phyloP scores from a whole-genome alignment of 2,329 filamentous ascomycete genomes.

The Alternaria ethzedia region DNA sequence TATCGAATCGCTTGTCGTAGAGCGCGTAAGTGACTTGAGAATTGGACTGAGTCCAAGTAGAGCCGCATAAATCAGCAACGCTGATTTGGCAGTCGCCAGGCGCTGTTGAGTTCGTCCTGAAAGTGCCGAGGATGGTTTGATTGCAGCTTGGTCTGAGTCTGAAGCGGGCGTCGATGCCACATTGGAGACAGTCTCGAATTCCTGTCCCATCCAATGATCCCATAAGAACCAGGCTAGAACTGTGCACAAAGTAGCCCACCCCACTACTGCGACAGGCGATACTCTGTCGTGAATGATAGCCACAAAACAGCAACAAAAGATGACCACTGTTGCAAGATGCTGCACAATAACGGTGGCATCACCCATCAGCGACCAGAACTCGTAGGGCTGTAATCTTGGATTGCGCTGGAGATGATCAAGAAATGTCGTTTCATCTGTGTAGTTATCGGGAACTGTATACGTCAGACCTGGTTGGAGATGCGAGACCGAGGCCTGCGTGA shows the following conservation, averaged over 20 bases:
- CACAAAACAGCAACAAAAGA: conserved; percentile 93
- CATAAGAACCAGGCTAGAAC: conserved; percentile 88
- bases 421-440: conserved; percentile 96
- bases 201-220: conserved; percentile 86
- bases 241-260: conserved; percentile 81
- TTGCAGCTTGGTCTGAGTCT: not conserved
- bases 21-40: conserved; percentile 92
- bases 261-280: conserved; percentile 87
- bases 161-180: conserved; percentile 15
- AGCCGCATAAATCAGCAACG: conserved; percentile 89
- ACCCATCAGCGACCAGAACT: conserved; percentile 96
- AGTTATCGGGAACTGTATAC: conserved; percentile 87
- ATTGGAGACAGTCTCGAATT: conserved; percentile 59
- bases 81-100: conserved; percentile 87
- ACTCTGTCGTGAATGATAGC: conserved; percentile 86
- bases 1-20: conserved; percentile 91
- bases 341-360: conserved; percentile 97
- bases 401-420: conserved; percentile 95
- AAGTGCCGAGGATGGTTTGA: conserved; percentile 42
- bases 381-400: conserved; percentile 89
- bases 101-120: conserved; percentile 66
- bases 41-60: conserved; percentile 92
- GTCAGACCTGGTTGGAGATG: conserved; percentile 3
- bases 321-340: conserved; percentile 91
- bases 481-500: not conserved